phyloP scores from a whole-genome alignment of 805 yeast genomes.

The Cyberlindnera mississippiensis region DNA sequence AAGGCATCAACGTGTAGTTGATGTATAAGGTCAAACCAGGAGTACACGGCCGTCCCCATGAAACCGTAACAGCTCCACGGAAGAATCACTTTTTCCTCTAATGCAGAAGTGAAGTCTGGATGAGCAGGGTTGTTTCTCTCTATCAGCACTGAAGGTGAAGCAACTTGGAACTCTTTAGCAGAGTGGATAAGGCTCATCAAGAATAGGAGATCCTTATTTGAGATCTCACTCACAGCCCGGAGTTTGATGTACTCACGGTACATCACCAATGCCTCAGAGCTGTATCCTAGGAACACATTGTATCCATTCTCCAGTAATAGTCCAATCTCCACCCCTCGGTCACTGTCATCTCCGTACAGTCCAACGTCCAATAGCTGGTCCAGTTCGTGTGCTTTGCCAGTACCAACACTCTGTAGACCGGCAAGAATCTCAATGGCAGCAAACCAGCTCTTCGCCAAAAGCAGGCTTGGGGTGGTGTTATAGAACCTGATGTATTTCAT shows the following conservation, averaged over 20 bases:
- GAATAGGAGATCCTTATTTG: conserved; percentile 22
- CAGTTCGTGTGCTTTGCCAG: conserved; percentile 44
- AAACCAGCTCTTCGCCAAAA: conserved; percentile 53
- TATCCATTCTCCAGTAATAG: conserved; percentile 25
- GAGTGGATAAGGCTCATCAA: conserved; percentile 26
- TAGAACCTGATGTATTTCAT: conserved; percentile 38
- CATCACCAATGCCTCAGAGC: conserved; percentile 28
- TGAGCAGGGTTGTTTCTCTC: conserved; percentile 17
- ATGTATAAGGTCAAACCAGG: conserved; percentile 29
- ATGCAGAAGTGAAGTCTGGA: conserved; percentile 14
- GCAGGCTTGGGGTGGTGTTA: conserved; percentile 30
- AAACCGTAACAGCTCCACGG: conserved; percentile 25
- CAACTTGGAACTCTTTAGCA: conserved; percentile 27
- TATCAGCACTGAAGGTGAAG: conserved; percentile 14
- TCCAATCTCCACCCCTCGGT: conserved; percentile 23
- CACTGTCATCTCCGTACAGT: conserved; percentile 18
- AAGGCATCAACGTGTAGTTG: conserved; percentile 34
- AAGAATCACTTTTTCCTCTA: conserved; percentile 3
- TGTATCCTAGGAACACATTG: conserved; percentile 28
- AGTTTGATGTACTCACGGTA: conserved; percentile 25
- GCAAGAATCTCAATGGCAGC: conserved; percentile 55
- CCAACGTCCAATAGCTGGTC: conserved; percentile 30
- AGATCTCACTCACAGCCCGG: conserved; percentile 5
- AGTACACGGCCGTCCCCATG: conserved; percentile 16
- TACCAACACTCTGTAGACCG: conserved; percentile 50